A percentile compares a stretch with the other conserved stretches of the same genome.
Conservation (phyloP, 768 basidiomycete genomes). For the Butyriboletus loyo region DNA sequence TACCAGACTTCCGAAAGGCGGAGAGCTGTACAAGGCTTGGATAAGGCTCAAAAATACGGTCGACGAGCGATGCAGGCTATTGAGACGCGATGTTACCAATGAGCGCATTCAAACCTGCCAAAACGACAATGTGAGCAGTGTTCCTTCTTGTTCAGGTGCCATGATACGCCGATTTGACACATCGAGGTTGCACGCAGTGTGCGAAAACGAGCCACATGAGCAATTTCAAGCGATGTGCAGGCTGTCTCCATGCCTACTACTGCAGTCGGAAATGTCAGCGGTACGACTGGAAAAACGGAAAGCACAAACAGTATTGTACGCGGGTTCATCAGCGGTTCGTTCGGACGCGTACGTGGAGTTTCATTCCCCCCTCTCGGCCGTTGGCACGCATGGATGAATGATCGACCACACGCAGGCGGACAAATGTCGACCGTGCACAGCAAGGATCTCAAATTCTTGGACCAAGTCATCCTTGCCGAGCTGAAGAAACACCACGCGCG, state of each 20-base stretch:
- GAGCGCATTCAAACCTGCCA: slow-evolving; percentile 27
- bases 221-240: slow-evolving; percentile 25
- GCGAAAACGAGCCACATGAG: slow-evolving; percentile 14
- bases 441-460: slow-evolving; percentile 29
- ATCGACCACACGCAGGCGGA: slow-evolving; percentile 10
- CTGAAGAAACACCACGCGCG: slow-evolving; percentile 17
- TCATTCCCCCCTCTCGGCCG: neutral
- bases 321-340: slow-evolving; percentile 19
- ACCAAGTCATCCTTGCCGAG: slow-evolving; percentile 25
- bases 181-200: slow-evolving; percentile 11
- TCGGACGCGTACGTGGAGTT: slow-evolving; percentile 14
- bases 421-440: slow-evolving; percentile 22
- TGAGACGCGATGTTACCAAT: slow-evolving; percentile 14
- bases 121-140: slow-evolving; percentile 16
- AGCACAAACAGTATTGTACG: slow-evolving; percentile 26
- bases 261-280: slow-evolving; percentile 27
- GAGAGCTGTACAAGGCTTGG: slow-evolving; percentile 25
- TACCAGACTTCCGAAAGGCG: slow-evolving; percentile 6
- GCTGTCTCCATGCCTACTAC: slow-evolving; percentile 30
- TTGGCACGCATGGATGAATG: neutral
- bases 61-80: slow-evolving; percentile 16
- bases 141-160: neutral
- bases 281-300: slow-evolving; percentile 26
- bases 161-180: neutral
- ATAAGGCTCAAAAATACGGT: slow-evolving; percentile 16